Conservation (phyloP, 495 filamentous ascomycete species). For the Penicillium desertorum region DNA sequence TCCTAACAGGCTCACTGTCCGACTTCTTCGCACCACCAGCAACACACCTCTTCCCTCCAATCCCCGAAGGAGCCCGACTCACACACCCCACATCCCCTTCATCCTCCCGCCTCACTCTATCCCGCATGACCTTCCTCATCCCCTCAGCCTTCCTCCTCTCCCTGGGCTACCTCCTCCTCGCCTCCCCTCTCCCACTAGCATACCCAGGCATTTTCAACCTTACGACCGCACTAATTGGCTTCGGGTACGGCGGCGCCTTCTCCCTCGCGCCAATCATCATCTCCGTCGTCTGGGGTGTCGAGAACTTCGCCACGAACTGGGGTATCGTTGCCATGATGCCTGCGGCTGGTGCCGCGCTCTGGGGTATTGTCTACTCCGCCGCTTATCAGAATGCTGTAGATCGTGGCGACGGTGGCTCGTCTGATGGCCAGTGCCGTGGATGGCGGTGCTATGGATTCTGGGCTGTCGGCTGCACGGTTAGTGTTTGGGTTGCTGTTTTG, state of each 20-base stretch:
- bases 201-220: slow-evolving; percentile 70
- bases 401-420: slow-evolving; percentile 16
- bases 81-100: slow-evolving; percentile 23
- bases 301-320: slow-evolving; percentile 99
- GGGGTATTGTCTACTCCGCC: slow-evolving; percentile 77
- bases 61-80: slow-evolving; percentile 30
- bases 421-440: slow-evolving; percentile 60
- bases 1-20: slow-evolving; percentile 80
- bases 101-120: slow-evolving; percentile 54
- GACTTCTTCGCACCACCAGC: slow-evolving; percentile 78
- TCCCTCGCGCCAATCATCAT: slow-evolving; percentile 87
- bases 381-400: slow-evolving; percentile 70
- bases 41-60: slow-evolving; percentile 39
- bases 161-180: slow-evolving; percentile 70
- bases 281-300: slow-evolving; percentile 92
- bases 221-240: slow-evolving; percentile 75
- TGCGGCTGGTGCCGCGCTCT: slow-evolving; percentile 77
- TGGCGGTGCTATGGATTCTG: slow-evolving; percentile 81
- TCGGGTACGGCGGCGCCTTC: slow-evolving; percentile 91
- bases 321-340: slow-evolving; percentile 91
- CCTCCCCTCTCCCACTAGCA: slow-evolving; percentile 67
- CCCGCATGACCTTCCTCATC: slow-evolving; percentile 77
- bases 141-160: slow-evolving; percentile 72
- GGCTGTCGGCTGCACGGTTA: slow-evolving; percentile 67
- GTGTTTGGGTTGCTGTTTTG: slow-evolving; percentile 72